Evolutionary conservation across 768 basidiomycete species (phyloP).

Genomic region (Coprinopsis marcescibilis): DNA sequence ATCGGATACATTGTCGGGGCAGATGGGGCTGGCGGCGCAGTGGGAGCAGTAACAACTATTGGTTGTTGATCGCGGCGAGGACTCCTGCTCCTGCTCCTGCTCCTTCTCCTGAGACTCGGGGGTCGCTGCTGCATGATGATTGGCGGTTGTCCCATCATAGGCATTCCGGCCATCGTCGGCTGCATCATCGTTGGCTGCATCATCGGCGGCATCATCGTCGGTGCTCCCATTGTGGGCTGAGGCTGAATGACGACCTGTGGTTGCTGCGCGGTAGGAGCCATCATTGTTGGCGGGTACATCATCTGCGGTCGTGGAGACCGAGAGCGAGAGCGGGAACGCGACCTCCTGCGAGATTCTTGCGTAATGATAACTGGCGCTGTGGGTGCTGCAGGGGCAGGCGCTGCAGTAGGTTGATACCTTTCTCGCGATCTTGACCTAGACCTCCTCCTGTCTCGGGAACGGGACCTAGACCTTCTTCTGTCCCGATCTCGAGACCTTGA

Average conservation of each 20-base stretch:
- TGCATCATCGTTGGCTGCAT: background rate
- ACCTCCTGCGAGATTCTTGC: constrained; percentile 1
- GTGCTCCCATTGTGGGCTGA: background rate
- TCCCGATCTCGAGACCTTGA: constrained; percentile 1
- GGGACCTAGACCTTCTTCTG: constrained; percentile 4
- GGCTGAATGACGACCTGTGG: no score
- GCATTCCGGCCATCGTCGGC: background rate
- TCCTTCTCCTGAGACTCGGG: constrained; percentile 8
- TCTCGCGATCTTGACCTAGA: constrained; percentile 14
- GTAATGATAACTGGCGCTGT: constrained; percentile 9
- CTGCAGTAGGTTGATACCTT: background rate
- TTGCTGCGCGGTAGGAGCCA: constrained; percentile 10
- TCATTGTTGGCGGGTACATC: constrained; percentile 10
- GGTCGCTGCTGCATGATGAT: constrained; percentile 5
- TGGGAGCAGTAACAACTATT: background rate
- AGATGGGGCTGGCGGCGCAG: background rate
- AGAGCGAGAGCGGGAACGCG: constrained; percentile 19
- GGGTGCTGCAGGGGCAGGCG: constrained; percentile 1
- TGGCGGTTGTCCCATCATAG: constrained; percentile 7
- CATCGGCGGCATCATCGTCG: constrained; percentile 3
- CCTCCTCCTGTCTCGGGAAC: constrained; percentile 7
- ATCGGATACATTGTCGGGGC: constrained; percentile 1
- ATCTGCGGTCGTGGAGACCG: constrained; percentile 15
- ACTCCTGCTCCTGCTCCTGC: constrained; percentile 14
- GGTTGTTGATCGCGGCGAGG: constrained; percentile 12